A percentile compares a stretch with the other conserved stretches of the same genome.
Evolutionary conservation across 257 asterid genomes (phyloP).

Genomic region (Ilex asprella): DNA sequence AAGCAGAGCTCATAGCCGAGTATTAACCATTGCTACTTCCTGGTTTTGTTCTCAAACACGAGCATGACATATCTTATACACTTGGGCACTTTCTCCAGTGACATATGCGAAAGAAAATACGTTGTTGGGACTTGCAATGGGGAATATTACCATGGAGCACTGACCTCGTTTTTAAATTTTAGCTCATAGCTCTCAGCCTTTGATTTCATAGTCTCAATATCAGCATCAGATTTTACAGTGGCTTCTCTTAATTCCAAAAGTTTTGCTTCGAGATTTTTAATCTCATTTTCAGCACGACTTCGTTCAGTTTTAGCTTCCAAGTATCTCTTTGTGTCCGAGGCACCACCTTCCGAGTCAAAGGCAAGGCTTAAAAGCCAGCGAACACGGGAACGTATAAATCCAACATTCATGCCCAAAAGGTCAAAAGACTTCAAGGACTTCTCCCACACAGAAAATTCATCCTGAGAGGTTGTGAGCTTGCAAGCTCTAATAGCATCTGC

Average conservation of each 20-base stretch:
- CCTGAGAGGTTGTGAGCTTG: constrained; percentile 37
- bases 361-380: constrained; percentile 32
- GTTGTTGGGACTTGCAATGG: neutral
- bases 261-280: constrained; percentile 37
- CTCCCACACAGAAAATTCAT: constrained; percentile 65
- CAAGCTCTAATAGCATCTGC: constrained; percentile 45
- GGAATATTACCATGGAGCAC: constrained; percentile 47
- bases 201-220: constrained; percentile 30
- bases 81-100: neutral
- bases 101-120: neutral
- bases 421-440: constrained; percentile 64
- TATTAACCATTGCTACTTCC: neutral
- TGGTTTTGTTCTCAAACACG: neutral
- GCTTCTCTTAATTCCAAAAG: constrained; percentile 39
- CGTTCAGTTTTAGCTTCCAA: constrained; percentile 37
- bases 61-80: neutral
- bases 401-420: constrained; percentile 58
- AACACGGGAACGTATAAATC: constrained; percentile 51
- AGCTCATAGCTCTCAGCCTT: constrained; percentile 45
- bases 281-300: constrained; percentile 31
- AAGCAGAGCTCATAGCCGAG: neutral
- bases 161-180: constrained; percentile 49
- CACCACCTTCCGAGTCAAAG: constrained; percentile 42
- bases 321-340: constrained; percentile 33
- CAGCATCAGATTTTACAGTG: constrained; percentile 28